Percentiles rank a stretch among this genome's conserved stretches.
These are phyloP conservation scores for Termitomyces bulborhizus DNA, from an alignment of 768 basidiomycete genomes.

Conservation along the genomic window DNA sequence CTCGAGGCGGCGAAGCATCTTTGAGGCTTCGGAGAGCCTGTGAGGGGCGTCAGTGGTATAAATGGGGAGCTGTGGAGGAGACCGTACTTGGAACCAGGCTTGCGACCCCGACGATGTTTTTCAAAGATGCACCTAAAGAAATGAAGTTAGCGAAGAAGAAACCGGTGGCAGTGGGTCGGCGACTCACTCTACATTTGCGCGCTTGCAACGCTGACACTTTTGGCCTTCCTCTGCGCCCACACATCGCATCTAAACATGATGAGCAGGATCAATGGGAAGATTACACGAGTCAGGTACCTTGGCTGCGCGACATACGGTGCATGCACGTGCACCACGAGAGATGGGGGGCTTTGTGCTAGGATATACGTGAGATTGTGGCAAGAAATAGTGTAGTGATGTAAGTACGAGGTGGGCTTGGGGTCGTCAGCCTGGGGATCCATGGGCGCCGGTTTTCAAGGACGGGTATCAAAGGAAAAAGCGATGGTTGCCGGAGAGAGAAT, in stretches of 20 bases:
- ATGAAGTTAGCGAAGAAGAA: slow-evolving; percentile 7
- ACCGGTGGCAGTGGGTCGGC: background rate
- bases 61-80: slow-evolving; percentile 7
- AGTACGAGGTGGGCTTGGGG: slow-evolving; percentile 26
- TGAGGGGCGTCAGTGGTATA: slow-evolving; percentile 1
- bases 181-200: slow-evolving; percentile 68
- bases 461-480: slow-evolving; percentile 30
- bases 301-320: slow-evolving; percentile 79
- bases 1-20: slow-evolving; percentile 82
- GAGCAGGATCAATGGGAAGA: slow-evolving; percentile 12
- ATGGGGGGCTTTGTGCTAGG: slow-evolving; percentile 38
- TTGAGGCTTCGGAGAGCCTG: slow-evolving; percentile 84
- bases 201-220: slow-evolving; percentile 80
- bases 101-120: slow-evolving; percentile 83
- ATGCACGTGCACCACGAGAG: slow-evolving; percentile 57
- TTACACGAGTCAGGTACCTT: slow-evolving; percentile 43
- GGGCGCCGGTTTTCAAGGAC: slow-evolving; percentile 31
- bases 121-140: slow-evolving; percentile 69
- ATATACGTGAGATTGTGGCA: slow-evolving; percentile 2
- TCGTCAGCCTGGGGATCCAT: slow-evolving; percentile 36
- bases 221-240: slow-evolving; percentile 84
- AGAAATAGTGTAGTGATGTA: slow-evolving; percentile 1
- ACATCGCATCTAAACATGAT: slow-evolving; percentile 71
- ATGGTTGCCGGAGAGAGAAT: slow-evolving; percentile 9
- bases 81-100: slow-evolving; percentile 82